Base-by-base conservation (phyloP, 768 basidiomycete species). In the Lentinula raphanica region DNA sequence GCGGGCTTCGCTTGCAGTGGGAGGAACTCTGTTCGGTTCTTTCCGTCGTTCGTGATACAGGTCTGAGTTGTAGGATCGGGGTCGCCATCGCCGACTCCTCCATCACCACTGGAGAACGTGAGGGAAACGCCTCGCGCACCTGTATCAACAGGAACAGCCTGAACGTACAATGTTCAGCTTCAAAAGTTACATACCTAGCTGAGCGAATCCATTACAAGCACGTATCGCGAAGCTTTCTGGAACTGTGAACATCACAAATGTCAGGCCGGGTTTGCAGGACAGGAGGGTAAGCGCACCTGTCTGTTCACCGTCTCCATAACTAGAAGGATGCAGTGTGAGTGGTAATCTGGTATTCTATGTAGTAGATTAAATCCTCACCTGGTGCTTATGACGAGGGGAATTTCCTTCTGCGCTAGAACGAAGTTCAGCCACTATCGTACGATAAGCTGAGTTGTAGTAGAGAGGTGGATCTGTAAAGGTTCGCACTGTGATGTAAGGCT, bases 221-320 rank as follows among this genome's bases (percentile, higher is more conserved):
- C 85, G 81, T n/a, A 31, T 62, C 11, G 87, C 85, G 62, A 78
- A 87, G 56, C 68, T 73, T 53, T 67, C 54, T 17, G 88, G 86
- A 23, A 89, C 85, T 84, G n/a, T n/a, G n/a, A n/a, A 49, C 35
- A 62, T 38, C 56, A 58, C 28, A 45, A 19, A 45, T 35, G 25
- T 28, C 32, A 54, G 32, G n/a, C 29, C n/a, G 29, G 1, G 8
- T 29, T 17, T 5, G 15, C 6, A 25, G 19, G 21, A 31, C 8
- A 12, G 21, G 8, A n/a, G 8, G 49, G n/a, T n/a, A 19, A 27
- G 58, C 64, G 38, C 58, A 85, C 86, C 81, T 28, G 86, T 84
- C 66, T 87, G 87, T 57, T 91, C 89, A 58, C 82, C 78, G 46
- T 90, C 88, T 3, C 79, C 85, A 65, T 90, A 90, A 61, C 85